Base-by-base conservation (phyloP, 257 asterid genomes). In the Cordia subcordata region DNA sequence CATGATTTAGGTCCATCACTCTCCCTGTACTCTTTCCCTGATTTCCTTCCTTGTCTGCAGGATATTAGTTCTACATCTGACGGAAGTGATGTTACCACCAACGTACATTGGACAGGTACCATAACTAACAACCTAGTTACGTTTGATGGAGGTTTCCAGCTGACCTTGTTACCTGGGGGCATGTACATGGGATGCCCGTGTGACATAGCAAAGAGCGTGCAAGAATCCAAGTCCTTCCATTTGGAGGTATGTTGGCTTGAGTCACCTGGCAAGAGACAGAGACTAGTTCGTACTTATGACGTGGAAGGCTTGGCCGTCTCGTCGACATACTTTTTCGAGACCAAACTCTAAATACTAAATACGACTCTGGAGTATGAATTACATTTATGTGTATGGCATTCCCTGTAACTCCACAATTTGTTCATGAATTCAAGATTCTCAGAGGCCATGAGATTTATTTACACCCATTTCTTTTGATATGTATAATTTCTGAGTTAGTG, bases 221-320 rank as follows among this genome's bases (percentile, higher is more conserved):
- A 80, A 79, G 98, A 91, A 62, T 84, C 73, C 53, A 85, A 77
- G 75, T 76, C 96, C 13, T 91, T 91, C 74, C 96, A 88, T 70
- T 68, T 91, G 75, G 98, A 91, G 62, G 60, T 91, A 14, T 91
- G 96, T 68, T 88, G 98, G 98, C 81, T 77, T 13, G 95, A 88
- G 67, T 83, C 92, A 9, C 90, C 92, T 0, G 68, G 71, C 55
- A 83, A 69, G 83, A 82, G 98, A 68, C 98, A 85, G 57, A 80
- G 96, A 73, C 72, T 91, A 49, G 85, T 91, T 4, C 90, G 98
- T 18, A 91, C 98, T 10, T 91, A 64, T n/a, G 98, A 91, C 58
- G 74, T 80, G 17, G 95, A 88, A 72, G 96, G 98, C 69, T 66
- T 85, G 44, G 95, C 81, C 1, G 98, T 91, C 47, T 91, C 98